phyloP scores from a whole-genome alignment of 305 asterid species.

The Solanum hybrid region DNA sequence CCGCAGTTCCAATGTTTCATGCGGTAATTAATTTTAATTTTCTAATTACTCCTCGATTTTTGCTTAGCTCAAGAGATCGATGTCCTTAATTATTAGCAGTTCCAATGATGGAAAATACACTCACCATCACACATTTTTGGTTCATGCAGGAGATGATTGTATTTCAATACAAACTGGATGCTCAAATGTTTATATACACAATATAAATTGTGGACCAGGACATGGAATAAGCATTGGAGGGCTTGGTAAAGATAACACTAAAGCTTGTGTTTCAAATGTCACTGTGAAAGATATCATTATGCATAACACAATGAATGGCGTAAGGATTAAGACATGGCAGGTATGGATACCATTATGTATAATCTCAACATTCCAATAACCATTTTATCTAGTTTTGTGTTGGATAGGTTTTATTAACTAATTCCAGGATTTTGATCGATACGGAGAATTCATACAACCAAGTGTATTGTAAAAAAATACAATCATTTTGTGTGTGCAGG shows the following conservation, averaged over 20 bases:
- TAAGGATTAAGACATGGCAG: slow-evolving; percentile 94
- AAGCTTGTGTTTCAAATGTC: slow-evolving; percentile 86
- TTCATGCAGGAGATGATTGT: slow-evolving; percentile 81
- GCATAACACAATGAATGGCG: slow-evolving; percentile 80
- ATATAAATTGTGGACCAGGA: slow-evolving; percentile 86
- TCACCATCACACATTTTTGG: not conserved
- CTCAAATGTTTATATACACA: slow-evolving; percentile 67
- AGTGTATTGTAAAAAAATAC: not conserved
- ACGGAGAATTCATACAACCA: not conserved
- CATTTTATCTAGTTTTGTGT: not conserved
- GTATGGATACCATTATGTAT: slow-evolving; percentile 16
- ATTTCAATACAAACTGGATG: slow-evolving; percentile 90
- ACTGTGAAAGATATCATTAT: slow-evolving; percentile 60
- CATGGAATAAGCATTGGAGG: slow-evolving; percentile 95
- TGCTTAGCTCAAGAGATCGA: slow-evolving; percentile 8
- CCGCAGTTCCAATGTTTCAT: slow-evolving; percentile 50
- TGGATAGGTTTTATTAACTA: not conserved
- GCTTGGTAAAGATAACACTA: slow-evolving; percentile 67
- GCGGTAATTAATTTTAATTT: slow-evolving; percentile 39
- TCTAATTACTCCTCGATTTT: not conserved
- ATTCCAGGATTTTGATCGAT: not conserved
- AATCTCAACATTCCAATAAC: not conserved
- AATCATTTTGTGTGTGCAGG: not conserved
- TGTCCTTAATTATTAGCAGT: slow-evolving; percentile 52
- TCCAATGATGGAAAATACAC: slow-evolving; percentile 9